A percentile compares a stretch with the other conserved stretches of the same genome.
These are phyloP conservation scores for Graphiopsis chlorocephala DNA, from an alignment of 2,329 filamentous ascomycete genomes.

Conservation along the genomic window DNA sequence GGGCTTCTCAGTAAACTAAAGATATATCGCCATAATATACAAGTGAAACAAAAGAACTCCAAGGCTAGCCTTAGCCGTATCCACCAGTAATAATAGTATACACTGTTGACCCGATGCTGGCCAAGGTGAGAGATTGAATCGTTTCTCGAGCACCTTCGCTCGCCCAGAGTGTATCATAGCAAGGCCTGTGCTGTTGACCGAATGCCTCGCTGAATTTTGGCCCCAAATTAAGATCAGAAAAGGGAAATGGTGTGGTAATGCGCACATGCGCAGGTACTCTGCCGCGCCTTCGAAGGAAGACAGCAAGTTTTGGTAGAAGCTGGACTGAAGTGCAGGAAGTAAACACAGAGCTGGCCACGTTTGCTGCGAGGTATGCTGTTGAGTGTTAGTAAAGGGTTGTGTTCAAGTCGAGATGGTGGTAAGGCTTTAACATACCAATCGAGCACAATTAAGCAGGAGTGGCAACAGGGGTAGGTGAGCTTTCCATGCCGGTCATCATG, in stretches of 20 bases:
- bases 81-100: background rate
- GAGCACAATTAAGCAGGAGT: conserved; percentile 33
- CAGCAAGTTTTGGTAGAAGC: background rate
- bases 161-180: background rate
- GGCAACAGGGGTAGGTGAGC: conserved; percentile 36
- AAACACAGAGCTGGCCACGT: background rate
- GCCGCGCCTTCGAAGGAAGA: background rate
- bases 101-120: background rate
- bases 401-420: background rate
- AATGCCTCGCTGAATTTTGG: background rate
- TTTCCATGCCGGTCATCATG: conserved; percentile 33
- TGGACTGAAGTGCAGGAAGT: background rate
- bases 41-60: background rate
- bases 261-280: background rate
- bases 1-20: background rate
- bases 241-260: background rate
- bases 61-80: background rate
- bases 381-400: background rate
- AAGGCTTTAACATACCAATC: background rate
- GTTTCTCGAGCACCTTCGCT: background rate
- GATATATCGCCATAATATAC: background rate
- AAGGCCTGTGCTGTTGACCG: conserved; percentile 3
- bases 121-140: background rate
- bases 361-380: background rate
- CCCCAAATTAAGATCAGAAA: background rate